These are phyloP conservation scores for Fusarium sacchari DNA, from an alignment of 2,329 filamentous ascomycete species.

Conservation along the genomic window DNA sequence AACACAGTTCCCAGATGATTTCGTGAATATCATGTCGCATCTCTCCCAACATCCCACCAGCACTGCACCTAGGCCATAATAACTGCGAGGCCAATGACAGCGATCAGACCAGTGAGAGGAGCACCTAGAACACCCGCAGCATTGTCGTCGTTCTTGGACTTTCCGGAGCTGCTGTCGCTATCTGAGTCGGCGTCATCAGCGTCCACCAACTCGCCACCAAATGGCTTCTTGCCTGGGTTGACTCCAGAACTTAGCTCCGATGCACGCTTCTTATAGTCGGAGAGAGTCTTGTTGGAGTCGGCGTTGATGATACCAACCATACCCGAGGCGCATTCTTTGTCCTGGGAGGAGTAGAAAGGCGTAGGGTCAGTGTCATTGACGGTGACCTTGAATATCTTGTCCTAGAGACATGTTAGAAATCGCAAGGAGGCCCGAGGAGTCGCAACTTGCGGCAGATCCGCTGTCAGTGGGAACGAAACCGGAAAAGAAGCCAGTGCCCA, in stretches of 20 bases:
- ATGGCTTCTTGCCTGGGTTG: slow-evolving; percentile 39
- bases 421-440: not conserved
- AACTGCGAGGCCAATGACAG: slow-evolving; percentile 30
- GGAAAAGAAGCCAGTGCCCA: slow-evolving; percentile 52
- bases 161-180: slow-evolving; percentile 1
- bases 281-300: slow-evolving; percentile 43
- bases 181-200: slow-evolving; percentile 30
- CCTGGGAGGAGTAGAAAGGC: slow-evolving; percentile 54
- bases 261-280: slow-evolving; percentile 47
- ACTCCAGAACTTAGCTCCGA: slow-evolving; percentile 41
- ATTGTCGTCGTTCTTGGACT: slow-evolving; percentile 28
- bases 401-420: slow-evolving; percentile 35
- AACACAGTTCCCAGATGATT: not conserved
- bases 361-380: slow-evolving; percentile 48
- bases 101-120: slow-evolving; percentile 31
- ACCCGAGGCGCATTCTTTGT: slow-evolving; percentile 49
- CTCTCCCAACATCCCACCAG: not conserved
- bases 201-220: slow-evolving; percentile 46
- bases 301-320: slow-evolving; percentile 55
- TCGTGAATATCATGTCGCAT: slow-evolving; percentile 31
- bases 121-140: slow-evolving; percentile 25
- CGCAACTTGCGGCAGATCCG: slow-evolving; percentile 43
- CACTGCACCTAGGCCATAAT: slow-evolving; percentile 24
- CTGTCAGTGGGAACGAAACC: slow-evolving; percentile 46
- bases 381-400: slow-evolving; percentile 50